Percentiles rank a stretch among this genome's conserved stretches.
phyloP scores from a whole-genome alignment of 2,329 filamentous ascomycete genomes.

The Fusarium pseudocircinatum region DNA sequence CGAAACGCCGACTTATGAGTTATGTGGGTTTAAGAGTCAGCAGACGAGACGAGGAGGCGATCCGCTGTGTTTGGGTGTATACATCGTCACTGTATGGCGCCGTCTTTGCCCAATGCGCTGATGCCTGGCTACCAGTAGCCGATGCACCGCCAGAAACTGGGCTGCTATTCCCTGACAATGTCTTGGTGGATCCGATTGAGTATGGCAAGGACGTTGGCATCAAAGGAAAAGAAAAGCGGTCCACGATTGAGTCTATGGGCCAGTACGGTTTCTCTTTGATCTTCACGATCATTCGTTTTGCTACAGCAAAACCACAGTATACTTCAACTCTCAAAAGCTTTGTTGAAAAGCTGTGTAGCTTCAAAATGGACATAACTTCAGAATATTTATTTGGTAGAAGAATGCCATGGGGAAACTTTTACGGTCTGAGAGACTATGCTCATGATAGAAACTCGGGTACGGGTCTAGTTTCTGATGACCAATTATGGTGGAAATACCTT shows the following conservation, averaged over 20 bases:
- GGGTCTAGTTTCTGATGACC: too few species aligned
- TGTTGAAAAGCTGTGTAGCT: background rate
- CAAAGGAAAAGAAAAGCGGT: background rate
- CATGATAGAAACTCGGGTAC: too few species aligned
- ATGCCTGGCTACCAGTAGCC: constrained; percentile 18
- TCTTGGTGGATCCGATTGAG: background rate
- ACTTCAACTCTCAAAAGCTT: background rate
- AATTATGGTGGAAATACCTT: too few species aligned
- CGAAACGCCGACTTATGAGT: background rate
- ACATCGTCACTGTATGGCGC: constrained; percentile 15
- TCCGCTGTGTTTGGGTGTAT: constrained; percentile 14
- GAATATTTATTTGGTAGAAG: background rate
- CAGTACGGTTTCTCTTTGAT: background rate
- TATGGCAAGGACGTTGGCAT: constrained; percentile 8
- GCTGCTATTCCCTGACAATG: constrained; percentile 15
- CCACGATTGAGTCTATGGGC: background rate
- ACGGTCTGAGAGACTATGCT: too few species aligned
- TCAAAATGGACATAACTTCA: background rate
- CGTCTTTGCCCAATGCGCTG: constrained; percentile 15
- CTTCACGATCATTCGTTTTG: background rate
- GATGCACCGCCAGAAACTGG: background rate
- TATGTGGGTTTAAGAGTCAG: too few species aligned
- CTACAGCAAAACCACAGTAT: background rate
- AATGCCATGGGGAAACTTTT: background rate
- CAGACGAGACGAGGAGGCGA: background rate